Conservation (phyloP, 2,329 filamentous ascomycete genomes). For the Fusarium lyarnte region DNA sequence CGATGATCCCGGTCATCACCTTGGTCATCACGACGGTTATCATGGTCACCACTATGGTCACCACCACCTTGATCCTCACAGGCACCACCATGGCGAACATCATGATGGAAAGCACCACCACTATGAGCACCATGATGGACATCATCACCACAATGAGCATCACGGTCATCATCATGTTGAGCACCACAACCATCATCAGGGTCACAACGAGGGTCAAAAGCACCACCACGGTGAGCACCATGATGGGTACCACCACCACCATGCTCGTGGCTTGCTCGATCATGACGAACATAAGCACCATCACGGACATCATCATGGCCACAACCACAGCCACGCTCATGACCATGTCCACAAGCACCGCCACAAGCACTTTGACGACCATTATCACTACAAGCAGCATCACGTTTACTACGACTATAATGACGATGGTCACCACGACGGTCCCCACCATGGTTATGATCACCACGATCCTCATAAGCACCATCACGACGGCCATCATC, state of each 20-base stretch:
- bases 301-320: neutral
- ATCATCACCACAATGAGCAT: neutral
- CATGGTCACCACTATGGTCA: neutral
- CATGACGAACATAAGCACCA: neutral
- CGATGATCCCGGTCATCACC: neutral
- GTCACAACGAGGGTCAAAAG: neutral
- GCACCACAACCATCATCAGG: neutral
- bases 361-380: neutral
- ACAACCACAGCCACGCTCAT: neutral
- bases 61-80: neutral
- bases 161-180: neutral
- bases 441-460: neutral
- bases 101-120: neutral
- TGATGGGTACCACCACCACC: neutral
- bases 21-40: neutral
- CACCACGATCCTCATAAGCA: neutral
- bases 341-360: neutral
- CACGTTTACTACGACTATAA: neutral
- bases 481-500: neutral
- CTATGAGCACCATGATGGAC: neutral
- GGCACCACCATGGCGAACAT: neutral
- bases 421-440: neutral
- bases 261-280: neutral
- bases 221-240: neutral
- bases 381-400: neutral